These are phyloP conservation scores for Colletotrichum neosansevieriae DNA, from an alignment of 2,329 filamentous ascomycete species.

Conservation along the genomic window DNA sequence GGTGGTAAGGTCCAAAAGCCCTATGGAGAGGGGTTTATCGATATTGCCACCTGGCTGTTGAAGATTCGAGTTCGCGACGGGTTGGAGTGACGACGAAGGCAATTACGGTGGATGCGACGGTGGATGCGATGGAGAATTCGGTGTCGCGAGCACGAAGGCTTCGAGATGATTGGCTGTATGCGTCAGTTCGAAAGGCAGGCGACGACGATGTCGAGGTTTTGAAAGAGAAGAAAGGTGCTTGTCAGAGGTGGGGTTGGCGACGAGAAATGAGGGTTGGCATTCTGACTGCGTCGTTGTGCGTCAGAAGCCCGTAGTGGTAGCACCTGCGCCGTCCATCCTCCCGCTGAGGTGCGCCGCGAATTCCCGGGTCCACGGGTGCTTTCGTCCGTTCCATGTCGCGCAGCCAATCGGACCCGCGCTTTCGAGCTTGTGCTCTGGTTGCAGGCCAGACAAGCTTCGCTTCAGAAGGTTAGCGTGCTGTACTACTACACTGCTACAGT, in stretches of 20 bases:
- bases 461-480: conserved; percentile 13
- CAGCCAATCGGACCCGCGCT: conserved; percentile 27
- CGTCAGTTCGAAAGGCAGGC: neutral
- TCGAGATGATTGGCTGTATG: conserved; percentile 6
- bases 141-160: conserved; percentile 14
- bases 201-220: neutral
- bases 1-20: conserved; percentile 10
- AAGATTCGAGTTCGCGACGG: neutral
- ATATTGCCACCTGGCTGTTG: conserved; percentile 38
- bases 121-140: neutral
- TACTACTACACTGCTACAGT: too few species aligned
- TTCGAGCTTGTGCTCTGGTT: conserved; percentile 39
- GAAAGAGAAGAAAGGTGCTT: neutral
- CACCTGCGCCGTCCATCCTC: too few species aligned
- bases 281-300: too few species aligned
- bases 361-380: conserved; percentile 28
- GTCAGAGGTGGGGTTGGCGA: conserved; percentile 16
- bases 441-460: conserved; percentile 34
- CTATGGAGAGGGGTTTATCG: conserved; percentile 9
- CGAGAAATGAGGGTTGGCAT: conserved; percentile 25
- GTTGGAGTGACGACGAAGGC: neutral
- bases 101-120: neutral
- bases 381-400: conserved; percentile 23
- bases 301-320: too few species aligned
- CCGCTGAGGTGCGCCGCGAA: conserved; percentile 23